A percentile compares a stretch with the other conserved stretches of the same genome.
phyloP scores from a whole-genome alignment of 257 asterid genomes.

The Apocynum venetum region DNA sequence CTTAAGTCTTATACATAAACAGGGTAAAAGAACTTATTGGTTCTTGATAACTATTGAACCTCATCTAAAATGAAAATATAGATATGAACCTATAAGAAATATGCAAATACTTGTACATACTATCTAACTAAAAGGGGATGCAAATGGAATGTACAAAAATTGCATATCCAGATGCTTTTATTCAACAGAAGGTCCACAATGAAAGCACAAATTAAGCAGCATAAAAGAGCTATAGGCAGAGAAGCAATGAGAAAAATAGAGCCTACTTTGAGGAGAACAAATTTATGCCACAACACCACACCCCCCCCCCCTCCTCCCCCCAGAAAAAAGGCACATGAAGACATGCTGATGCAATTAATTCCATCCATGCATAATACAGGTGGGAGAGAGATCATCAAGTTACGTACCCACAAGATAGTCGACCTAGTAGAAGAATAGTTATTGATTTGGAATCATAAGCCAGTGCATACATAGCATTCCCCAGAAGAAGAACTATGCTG shows the following conservation, averaged over 20 bases:
- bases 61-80: background rate
- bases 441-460: slow-evolving; percentile 83
- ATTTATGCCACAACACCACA: background rate
- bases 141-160: background rate
- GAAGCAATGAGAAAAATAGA: background rate
- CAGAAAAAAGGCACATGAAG: background rate
- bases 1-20: background rate
- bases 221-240: background rate
- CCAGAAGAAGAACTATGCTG: slow-evolving; percentile 71
- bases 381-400: slow-evolving; percentile 22
- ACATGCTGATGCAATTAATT: background rate
- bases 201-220: background rate
- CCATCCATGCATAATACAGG: no score
- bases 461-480: slow-evolving; percentile 79
- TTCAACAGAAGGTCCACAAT: background rate
- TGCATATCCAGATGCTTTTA: background rate
- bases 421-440: slow-evolving; percentile 68
- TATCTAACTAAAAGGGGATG: background rate
- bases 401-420: slow-evolving; percentile 82
- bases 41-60: slow-evolving; percentile 3
- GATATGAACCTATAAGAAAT: background rate
- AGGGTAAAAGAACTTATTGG: background rate
- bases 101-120: background rate
- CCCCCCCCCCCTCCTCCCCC: no score
- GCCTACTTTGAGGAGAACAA: background rate